These are phyloP conservation scores for Magnusiomyces paraingens DNA, from an alignment of 1,139 yeast genomes.

Conservation along the genomic window DNA sequence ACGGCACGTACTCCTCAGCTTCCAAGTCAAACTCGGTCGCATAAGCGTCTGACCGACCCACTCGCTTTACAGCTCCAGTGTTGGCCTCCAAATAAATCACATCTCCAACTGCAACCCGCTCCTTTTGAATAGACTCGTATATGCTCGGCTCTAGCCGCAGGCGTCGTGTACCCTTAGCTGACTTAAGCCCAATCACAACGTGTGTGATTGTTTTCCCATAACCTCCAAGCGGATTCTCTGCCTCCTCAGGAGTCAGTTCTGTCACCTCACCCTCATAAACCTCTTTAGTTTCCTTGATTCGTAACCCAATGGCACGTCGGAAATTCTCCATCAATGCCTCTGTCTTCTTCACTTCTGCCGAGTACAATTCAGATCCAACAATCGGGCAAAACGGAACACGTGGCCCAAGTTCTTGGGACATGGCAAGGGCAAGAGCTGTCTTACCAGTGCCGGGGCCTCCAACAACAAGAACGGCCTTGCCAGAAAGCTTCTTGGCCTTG, in stretches of 20 bases:
- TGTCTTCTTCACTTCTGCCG: conserved; percentile 97
- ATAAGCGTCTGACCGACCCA: conserved; percentile 96
- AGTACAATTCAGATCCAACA: conserved; percentile 89
- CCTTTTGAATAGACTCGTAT: conserved; percentile 94
- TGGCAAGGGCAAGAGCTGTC: conserved; percentile 92
- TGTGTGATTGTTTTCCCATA: conserved; percentile 95
- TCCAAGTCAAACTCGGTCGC: conserved; percentile 97
- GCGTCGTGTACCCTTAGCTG: conserved; percentile 93
- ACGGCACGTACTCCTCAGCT: conserved; percentile 97
- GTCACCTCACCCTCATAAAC: conserved; percentile 98
- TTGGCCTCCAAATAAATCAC: conserved; percentile 95
- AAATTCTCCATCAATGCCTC: conserved; percentile 97
- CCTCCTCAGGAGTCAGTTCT: conserved; percentile 93
- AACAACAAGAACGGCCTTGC: conserved; percentile 90
- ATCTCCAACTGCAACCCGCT: conserved; percentile 90
- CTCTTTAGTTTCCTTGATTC: conserved; percentile 95
- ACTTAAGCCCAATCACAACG: conserved; percentile 88
- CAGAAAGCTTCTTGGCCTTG: conserved; percentile 89
- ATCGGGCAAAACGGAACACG: conserved; percentile 98
- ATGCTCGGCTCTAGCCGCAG: conserved; percentile 90
- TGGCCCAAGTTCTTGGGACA: conserved; percentile 96
- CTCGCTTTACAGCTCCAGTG: conserved; percentile 96
- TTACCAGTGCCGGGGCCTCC: conserved; percentile 99
- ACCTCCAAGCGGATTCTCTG: conserved; percentile 95
- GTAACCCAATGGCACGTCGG: conserved; percentile 89